Evolutionary conservation across 1,284 basidiomycete genomes (phyloP), one percentile per base, ranked within the genome.

Genomic region (Sporisorium scitamineum): DNA sequence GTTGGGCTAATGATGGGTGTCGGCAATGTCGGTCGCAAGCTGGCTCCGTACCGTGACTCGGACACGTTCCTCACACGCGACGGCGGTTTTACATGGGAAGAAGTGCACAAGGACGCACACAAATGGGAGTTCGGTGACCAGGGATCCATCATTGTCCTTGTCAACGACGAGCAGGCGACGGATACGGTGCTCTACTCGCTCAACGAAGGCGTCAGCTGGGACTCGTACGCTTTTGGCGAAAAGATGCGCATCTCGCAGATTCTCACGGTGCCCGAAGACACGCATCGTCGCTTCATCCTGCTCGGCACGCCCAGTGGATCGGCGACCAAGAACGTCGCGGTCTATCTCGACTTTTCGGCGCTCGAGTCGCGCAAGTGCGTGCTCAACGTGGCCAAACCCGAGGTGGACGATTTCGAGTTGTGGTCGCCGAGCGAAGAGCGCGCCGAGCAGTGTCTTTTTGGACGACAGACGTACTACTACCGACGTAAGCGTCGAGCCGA

Each of bases 101-200:
- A 99, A 87, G 92, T 99, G 3, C 94, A 95, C 88, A 99, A 99
- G 85, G 95, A 97, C 80, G 95, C 97, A 0, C 93, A 98, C 84
- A 89, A 97, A 57, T 99, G 95, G 94, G 95, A 97, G 84, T 98
- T 95, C 82, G 96, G 96, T 39, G 97, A 99, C 87, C 96, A 94
- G 2, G 96, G 97, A 9, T 94, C 94, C 0, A 89, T 99, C 67
- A 89, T 99, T 39, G 88, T 99, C 71, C 92, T 99, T 86, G 94
- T 91, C 60, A 97, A 98, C 85, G 97, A 99, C 86, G 95, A 98
- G 85, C 92, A 92, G 65, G 90, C 94, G 0, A 96, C 94, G 2
- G 93, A 97, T 83, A 91, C 92, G 75, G 90, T 98, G 41, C 86
- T 95, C 70, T 98, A 92, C 87, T 93, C 93, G 52, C 92, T 91